Conservation (phyloP, 2,329 filamentous ascomycete genomes). For the Fusarium ramigenum region DNA sequence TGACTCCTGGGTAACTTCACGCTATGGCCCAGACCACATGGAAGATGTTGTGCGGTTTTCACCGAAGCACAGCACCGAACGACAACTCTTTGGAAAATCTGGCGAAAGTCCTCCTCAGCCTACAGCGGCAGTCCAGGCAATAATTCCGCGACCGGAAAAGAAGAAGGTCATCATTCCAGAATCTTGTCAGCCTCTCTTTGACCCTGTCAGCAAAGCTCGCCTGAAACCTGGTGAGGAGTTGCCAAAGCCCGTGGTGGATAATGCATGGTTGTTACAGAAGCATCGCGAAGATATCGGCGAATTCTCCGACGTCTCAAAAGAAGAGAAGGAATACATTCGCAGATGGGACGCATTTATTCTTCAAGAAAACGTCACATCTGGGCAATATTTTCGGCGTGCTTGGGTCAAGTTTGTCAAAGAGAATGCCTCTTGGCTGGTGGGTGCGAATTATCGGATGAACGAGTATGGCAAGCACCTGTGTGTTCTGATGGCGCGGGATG, state of each 20-base stretch:
- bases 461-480: conserved; percentile 66
- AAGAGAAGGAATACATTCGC: conserved; percentile 67
- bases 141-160: conserved; percentile 20
- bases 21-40: conserved; percentile 49
- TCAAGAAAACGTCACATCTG: conserved; percentile 59
- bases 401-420: conserved; percentile 62
- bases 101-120: conserved; percentile 20
- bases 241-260: conserved; percentile 56
- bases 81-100: conserved; percentile 41
- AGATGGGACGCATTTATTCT: conserved; percentile 68
- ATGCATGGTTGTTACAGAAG: conserved; percentile 66
- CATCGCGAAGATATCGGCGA: conserved; percentile 66
- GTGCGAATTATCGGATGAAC: conserved; percentile 56
- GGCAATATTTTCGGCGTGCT: conserved; percentile 60
- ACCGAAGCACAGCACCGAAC: conserved; percentile 30
- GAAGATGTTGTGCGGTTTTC: conserved; percentile 43
- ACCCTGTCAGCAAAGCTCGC: conserved; percentile 64
- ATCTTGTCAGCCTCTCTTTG: conserved; percentile 63
- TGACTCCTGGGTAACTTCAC: conserved; percentile 55
- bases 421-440: conserved; percentile 63
- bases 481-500: conserved; percentile 60
- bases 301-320: conserved; percentile 62
- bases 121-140: background rate
- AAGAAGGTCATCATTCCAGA: conserved; percentile 56
- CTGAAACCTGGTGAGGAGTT: conserved; percentile 60